Conservation (phyloP, 345 rosid genomes). For the Leavenworthia alabamica region DNA sequence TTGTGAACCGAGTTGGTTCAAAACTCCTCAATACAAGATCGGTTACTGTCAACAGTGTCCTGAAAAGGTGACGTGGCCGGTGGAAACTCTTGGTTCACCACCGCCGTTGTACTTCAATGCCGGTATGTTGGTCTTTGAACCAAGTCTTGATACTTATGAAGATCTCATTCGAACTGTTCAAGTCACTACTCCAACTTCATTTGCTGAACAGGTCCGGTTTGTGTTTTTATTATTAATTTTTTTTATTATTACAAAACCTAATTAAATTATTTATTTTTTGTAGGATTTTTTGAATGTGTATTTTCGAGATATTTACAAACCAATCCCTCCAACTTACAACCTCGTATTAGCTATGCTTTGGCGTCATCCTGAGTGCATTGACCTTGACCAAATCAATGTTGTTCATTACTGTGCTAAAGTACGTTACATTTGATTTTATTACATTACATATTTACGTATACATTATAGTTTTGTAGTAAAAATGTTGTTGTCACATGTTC, state of each 20-base stretch:
- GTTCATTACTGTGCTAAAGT: constrained; percentile 62
- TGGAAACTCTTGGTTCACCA: constrained; percentile 33
- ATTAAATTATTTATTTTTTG: neutral
- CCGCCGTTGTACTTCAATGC: constrained; percentile 63
- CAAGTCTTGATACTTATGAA: constrained; percentile 36
- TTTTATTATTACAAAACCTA: neutral
- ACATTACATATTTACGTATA: neutral
- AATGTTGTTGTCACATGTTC: no score
- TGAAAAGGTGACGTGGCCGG: constrained; percentile 49
- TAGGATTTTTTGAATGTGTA: constrained; percentile 58
- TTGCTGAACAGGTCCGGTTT: constrained; percentile 57
- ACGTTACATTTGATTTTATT: constrained; percentile 13
- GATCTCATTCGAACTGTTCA: constrained; percentile 38
- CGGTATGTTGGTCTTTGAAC: constrained; percentile 59
- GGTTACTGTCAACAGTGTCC: constrained; percentile 65
- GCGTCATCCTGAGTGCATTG: constrained; percentile 63
- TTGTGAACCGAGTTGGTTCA: constrained; percentile 49
- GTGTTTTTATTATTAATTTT: neutral
- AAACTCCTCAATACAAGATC: constrained; percentile 40
- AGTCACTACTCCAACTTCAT: constrained; percentile 44
- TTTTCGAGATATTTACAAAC: constrained; percentile 48
- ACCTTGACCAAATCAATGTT: constrained; percentile 42
- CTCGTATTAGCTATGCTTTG: constrained; percentile 58
- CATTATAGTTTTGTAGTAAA: no score
- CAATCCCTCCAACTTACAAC: constrained; percentile 43